Percentiles rank a stretch among this genome's conserved stretches.
Conservation (phyloP, 2,329 filamentous ascomycete species). For the Ceratocystis eucalypticola region DNA sequence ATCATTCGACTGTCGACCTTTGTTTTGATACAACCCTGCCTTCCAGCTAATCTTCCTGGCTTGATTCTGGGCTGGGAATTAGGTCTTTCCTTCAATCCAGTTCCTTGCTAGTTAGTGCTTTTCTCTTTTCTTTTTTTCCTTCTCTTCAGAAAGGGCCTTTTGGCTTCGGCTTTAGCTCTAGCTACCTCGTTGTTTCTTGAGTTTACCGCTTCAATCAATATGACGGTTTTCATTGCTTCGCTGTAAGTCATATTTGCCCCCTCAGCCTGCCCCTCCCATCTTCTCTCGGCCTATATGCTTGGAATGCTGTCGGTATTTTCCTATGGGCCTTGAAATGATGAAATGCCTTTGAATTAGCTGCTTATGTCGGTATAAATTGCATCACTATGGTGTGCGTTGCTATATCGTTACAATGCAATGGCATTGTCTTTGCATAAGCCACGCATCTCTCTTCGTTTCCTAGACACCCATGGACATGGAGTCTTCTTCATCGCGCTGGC, state of each 20-base stretch:
- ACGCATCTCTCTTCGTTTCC: not conserved
- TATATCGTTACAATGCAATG: not conserved
- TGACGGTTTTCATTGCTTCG: conserved; percentile 41
- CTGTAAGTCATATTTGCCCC: conserved; percentile 28
- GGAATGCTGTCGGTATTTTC: not conserved
- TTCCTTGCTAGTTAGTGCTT: not conserved
- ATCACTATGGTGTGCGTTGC: not conserved
- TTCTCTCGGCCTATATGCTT: not conserved
- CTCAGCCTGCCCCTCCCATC: not conserved
- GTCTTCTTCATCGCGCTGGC: not conserved
- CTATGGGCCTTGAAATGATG: not conserved
- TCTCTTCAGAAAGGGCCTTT: not conserved
- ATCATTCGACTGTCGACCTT: not conserved
- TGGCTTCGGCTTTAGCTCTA: conserved; percentile 3
- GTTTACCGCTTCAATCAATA: conserved; percentile 24
- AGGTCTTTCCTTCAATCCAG: not conserved
- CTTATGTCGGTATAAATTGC: not conserved
- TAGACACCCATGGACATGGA: not conserved
- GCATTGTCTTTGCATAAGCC: not conserved
- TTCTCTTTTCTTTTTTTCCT: not conserved
- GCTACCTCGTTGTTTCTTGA: not conserved
- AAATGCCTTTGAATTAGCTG: not conserved
- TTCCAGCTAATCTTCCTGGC: not conserved
- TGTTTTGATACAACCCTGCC: not conserved
- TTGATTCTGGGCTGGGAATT: not conserved